Evolutionary conservation across 2,329 filamentous ascomycete species (phyloP), one percentile per base, ranked within the genome.

Genomic region (Alternaria dauci): DNA sequence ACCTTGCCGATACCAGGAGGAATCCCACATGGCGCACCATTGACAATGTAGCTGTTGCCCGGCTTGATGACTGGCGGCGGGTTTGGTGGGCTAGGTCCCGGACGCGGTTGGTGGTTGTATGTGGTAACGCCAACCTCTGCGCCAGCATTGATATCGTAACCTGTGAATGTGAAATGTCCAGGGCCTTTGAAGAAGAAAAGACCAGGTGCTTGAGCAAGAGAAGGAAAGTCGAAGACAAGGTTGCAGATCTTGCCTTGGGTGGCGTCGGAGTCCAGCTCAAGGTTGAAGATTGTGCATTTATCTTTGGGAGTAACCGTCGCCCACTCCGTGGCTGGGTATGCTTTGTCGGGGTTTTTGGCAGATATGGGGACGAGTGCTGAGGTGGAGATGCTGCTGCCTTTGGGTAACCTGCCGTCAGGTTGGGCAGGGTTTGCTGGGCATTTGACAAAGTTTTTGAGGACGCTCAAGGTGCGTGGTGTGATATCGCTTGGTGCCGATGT

Each of bases 261-360:
- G 42, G 52, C 57, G 28, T 61, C 56, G 32, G 56, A 62, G 48
- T 71, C 65, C 25, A 75, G 43, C 5, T 67, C 63, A 51, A 73
- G 61, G 62, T 74, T 73, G 69, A 74, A 74, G 62, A 75, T 67
- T 12, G 71, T 74, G 68, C 72, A 75, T 53, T 62, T 62, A 61
- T 74, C 72, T 55, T 67, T 65, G 0, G 72, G 71, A 3, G 71
- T 74, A 34, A 74, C 41, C 12, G 59, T 68, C 3, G 69, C 67
- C 64, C 62, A 67, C 8, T 58, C 34, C 34, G 57, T 63, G 30
- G 55, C 52, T 11, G 56, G 52, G 58, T 68, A 75, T 38, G 62
- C 63, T 30, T 62, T 65, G 36, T 66, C 60, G 43, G 72, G 72
- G 6, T 61, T 46, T 20, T 60, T 62, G 14, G 55, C 42, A 55